Conservation (phyloP, 2,329 filamentous ascomycete genomes). For the Chaetoscypha palmicola region DNA sequence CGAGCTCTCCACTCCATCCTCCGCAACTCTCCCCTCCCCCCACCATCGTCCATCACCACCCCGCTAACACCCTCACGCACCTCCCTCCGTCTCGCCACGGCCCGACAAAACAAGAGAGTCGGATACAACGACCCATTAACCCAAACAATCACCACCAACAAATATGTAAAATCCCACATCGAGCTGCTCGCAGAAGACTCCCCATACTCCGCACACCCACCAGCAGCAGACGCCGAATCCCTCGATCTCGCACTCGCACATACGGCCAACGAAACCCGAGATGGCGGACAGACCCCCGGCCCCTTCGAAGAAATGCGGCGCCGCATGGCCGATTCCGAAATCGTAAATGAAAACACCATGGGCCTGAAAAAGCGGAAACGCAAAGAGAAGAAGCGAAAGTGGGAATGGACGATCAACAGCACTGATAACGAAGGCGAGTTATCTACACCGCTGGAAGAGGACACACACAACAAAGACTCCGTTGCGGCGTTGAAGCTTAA, state of each 20-base stretch:
- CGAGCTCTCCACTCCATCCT: constrained; percentile 56
- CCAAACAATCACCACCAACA: constrained; percentile 56
- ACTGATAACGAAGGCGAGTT: constrained; percentile 38
- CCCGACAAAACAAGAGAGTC: constrained; percentile 42
- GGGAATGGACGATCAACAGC: constrained; percentile 55
- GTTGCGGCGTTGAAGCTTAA: constrained; percentile 6
- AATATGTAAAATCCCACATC: constrained; percentile 56
- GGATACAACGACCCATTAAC: constrained; percentile 56
- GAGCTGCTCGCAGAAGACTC: constrained; percentile 53
- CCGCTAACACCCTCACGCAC: constrained; percentile 47
- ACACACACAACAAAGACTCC: constrained; percentile 26
- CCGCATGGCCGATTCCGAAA: constrained; percentile 41
- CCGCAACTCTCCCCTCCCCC: constrained; percentile 57
- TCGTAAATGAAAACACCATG: constrained; percentile 20
- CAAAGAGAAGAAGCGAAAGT: constrained; percentile 54
- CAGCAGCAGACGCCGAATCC: constrained; percentile 32
- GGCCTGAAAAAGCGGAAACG: constrained; percentile 45
- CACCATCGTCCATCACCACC: constrained; percentile 42
- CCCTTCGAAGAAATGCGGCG: constrained; percentile 58
- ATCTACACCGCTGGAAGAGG: constrained; percentile 31
- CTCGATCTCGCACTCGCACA: constrained; percentile 47
- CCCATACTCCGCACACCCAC: constrained; percentile 23
- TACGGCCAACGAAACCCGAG: constrained; percentile 46
- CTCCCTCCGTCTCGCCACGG: constrained; percentile 44
- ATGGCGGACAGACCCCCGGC: constrained; percentile 55